phyloP scores from a whole-genome alignment of 768 basidiomycete genomes.

The Kwoniella sp. region DNA sequence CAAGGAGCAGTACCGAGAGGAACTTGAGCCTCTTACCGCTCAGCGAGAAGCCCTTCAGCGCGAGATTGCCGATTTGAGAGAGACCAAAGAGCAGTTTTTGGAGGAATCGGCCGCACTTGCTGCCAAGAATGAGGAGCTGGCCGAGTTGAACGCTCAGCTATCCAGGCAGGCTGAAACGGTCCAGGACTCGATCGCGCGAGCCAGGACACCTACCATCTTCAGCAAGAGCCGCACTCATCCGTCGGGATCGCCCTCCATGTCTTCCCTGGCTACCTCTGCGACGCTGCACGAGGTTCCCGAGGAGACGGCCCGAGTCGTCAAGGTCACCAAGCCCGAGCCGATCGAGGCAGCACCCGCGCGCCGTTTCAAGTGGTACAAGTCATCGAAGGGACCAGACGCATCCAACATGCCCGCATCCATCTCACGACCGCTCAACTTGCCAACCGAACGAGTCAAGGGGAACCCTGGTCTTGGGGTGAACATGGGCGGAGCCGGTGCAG shows the following conservation, averaged over 20 bases:
- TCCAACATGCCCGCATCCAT: conserved; percentile 41
- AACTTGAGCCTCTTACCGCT: conserved; percentile 75
- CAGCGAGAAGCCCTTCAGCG: conserved; percentile 72
- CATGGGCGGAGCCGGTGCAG: conserved; percentile 4
- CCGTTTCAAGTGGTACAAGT: conserved; percentile 54
- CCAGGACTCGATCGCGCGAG: conserved; percentile 42
- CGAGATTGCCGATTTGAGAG: conserved; percentile 81
- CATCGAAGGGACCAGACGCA: conserved; percentile 47
- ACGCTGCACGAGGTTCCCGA: conserved; percentile 50
- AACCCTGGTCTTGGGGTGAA: conserved; percentile 11
- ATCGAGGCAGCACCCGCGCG: conserved; percentile 46
- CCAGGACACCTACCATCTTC: conserved; percentile 30
- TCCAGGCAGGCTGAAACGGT: conserved; percentile 66
- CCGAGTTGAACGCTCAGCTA: conserved; percentile 79
- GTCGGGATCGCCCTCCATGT: conserved; percentile 41
- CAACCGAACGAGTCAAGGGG: conserved; percentile 21
- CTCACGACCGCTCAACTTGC: conserved; percentile 39
- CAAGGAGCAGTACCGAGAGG: conserved; percentile 79
- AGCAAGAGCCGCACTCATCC: conserved; percentile 26
- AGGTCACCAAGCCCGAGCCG: conserved; percentile 45
- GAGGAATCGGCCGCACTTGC: conserved; percentile 90
- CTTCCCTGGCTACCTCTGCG: conserved; percentile 39
- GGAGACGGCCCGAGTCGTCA: conserved; percentile 49
- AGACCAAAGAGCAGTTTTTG: conserved; percentile 75
- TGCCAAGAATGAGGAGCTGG: conserved; percentile 85